Conservation (phyloP, 2,329 filamentous ascomycete genomes). For the Fragosphaeria purpurea region DNA sequence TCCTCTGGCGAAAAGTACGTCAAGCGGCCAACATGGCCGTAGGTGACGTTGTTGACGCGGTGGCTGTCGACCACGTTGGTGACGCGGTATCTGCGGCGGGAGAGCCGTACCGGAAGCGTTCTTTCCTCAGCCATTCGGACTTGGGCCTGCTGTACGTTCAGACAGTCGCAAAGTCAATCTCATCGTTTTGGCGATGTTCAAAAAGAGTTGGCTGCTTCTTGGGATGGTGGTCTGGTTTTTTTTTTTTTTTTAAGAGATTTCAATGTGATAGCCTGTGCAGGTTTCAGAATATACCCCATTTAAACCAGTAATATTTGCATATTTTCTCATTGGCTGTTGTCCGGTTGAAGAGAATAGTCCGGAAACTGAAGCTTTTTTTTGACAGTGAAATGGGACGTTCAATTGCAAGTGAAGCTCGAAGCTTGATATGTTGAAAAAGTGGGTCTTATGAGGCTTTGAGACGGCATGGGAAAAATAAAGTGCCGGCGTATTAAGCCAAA, state of each 20-base stretch:
- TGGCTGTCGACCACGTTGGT: constrained; percentile 19
- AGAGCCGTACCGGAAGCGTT: neutral
- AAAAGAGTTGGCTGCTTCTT: too few species aligned
- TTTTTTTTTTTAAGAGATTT: too few species aligned
- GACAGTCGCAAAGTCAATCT: neutral
- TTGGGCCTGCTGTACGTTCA: neutral
- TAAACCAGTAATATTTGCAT: too few species aligned
- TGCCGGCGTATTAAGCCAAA: neutral
- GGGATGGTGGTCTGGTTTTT: too few species aligned
- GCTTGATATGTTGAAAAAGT: neutral
- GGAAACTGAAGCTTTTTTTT: too few species aligned
- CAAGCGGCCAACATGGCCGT: constrained; percentile 42
- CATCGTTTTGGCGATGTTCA: constrained; percentile 3
- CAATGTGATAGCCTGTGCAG: too few species aligned
- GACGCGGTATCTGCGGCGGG: neutral
- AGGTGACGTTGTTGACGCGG: constrained; percentile 35
- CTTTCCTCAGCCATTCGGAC: constrained; percentile 18
- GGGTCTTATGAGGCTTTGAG: neutral
- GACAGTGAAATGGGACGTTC: too few species aligned
- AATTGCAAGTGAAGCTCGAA: neutral
- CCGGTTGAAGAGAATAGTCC: too few species aligned
- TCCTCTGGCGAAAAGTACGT: constrained; percentile 28
- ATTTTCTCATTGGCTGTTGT: too few species aligned
- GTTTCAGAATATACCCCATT: too few species aligned
- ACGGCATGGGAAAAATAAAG: constrained; percentile 5